Conservation (phyloP, 140 eudicot species). For the Oenanthe javanica region DNA sequence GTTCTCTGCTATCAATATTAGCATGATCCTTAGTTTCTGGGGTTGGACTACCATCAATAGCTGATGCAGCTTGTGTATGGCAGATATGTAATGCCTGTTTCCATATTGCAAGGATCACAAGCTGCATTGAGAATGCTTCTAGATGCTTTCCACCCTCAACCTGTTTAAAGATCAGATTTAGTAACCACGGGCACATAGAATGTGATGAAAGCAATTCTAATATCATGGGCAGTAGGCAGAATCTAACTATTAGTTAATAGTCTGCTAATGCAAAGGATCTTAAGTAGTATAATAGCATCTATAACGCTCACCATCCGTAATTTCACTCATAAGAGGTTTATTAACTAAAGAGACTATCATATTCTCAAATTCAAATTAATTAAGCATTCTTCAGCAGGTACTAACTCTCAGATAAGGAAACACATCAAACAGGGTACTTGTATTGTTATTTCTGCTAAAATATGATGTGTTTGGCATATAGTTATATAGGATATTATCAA, state of each 20-base stretch:
- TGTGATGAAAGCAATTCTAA: background rate
- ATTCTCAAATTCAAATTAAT: background rate
- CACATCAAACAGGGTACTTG: background rate
- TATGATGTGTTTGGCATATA: background rate
- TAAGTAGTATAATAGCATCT: background rate
- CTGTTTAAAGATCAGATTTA: constrained; percentile 26
- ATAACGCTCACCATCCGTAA: background rate
- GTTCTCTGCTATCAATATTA: constrained; percentile 34
- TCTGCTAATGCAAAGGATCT: background rate
- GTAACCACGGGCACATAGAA: background rate
- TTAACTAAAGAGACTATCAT: background rate
- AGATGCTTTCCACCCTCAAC: constrained; percentile 45
- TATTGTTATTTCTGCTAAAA: background rate
- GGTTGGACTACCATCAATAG: constrained; percentile 57
- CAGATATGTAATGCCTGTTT: constrained; percentile 92
- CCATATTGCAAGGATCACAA: constrained; percentile 93
- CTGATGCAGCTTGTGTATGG: constrained; percentile 89
- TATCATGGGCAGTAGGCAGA: background rate
- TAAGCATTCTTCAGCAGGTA: background rate
- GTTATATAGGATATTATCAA: background rate
- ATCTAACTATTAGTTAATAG: background rate
- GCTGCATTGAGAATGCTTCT: constrained; percentile 92
- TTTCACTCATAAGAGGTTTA: background rate
- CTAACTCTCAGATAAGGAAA: background rate
- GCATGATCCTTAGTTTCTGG: constrained; percentile 38